Evolutionary conservation across 176 grass and related monocot genomes (phyloP), one percentile per base, ranked within the genome.

Genomic region (Chloris gayana): DNA sequence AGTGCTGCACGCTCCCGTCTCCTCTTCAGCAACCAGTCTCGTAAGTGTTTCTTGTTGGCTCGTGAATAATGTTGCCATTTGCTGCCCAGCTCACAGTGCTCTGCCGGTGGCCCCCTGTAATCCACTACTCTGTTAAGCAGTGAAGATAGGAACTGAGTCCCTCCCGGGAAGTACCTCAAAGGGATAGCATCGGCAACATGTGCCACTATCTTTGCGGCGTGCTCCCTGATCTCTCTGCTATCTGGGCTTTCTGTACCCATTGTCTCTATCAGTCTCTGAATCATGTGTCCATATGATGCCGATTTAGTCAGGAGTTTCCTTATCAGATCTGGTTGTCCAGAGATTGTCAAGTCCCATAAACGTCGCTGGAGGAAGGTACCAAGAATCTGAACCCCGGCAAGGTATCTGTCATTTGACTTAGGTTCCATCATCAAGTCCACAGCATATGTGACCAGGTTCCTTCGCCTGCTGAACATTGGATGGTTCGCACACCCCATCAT

Each of bases 191-290:
- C 18, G 5, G 45, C 77, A 56, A 68, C 22, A 4, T 34, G 31
- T 2, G 21, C 31, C 32, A 79, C 22, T 34, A 79, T 68, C 46
- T 30, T 38, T 0, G 30, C 22, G 4, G n/a, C 46, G 4, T 65
- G 30, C 64, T 53, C 22, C 77, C 64, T 67, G 31, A 79, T 26
- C 45, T 79, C 74, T 21, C 14, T 29, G 73, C 54, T 76, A 26
- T 61, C 59, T 12, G 74, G 24, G 74, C 56, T 62, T 30, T 14
- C 4, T 3, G 74, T 8, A 41, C 56, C 56, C 24, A 76, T 2
- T 12, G 15, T 62, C 14, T 76, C 14, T 12, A 76, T 12, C 15
- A 76, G 35, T 15, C 37, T 41, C 34, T 59, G n/a, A 7, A 62
- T 42, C 3, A 6, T 6, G 35, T 27, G 14, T 14, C 9, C 4